Percentiles rank a stretch among this genome's conserved stretches.
Evolutionary conservation across 805 yeast genomes (phyloP).

Genomic region (Barnettozyma siamensis): DNA sequence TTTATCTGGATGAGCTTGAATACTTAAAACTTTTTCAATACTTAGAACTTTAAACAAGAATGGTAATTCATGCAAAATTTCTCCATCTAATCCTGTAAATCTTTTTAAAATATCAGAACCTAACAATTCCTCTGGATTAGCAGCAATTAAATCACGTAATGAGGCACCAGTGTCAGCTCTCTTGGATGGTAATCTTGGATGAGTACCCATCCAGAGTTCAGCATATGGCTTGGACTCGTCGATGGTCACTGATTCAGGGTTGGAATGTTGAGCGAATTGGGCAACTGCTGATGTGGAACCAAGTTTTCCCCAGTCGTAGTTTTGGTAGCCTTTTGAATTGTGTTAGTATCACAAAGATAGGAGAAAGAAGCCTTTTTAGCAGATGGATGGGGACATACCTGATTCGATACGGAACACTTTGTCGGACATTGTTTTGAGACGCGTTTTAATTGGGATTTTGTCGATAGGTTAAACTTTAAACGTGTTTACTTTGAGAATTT

Average conservation of each 20-base stretch:
- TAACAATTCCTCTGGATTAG: slow-evolving; percentile 51
- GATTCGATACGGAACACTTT: slow-evolving; percentile 36
- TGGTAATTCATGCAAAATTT: slow-evolving; percentile 69
- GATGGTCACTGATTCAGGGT: slow-evolving; percentile 47
- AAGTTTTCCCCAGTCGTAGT: slow-evolving; percentile 84
- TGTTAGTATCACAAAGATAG: background rate
- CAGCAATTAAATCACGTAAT: slow-evolving; percentile 61
- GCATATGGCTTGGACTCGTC: slow-evolving; percentile 87
- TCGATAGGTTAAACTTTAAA: background rate
- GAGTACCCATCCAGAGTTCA: slow-evolving; percentile 99
- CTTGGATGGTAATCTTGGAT: slow-evolving; percentile 81
- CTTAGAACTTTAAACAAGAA: slow-evolving; percentile 91
- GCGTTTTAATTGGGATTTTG: background rate
- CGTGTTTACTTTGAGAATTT: background rate
- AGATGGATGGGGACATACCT: slow-evolving; percentile 23
- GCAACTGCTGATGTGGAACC: slow-evolving; percentile 89
- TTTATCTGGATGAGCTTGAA: slow-evolving; percentile 98
- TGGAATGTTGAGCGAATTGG: slow-evolving; percentile 68
- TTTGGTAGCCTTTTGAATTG: slow-evolving; percentile 49
- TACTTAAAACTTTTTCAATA: slow-evolving; percentile 85
- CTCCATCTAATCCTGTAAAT: slow-evolving; percentile 38
- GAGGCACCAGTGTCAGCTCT: slow-evolving; percentile 44
- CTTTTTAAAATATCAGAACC: slow-evolving; percentile 53
- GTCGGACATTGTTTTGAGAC: slow-evolving; percentile 29
- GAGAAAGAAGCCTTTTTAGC: background rate